Evolutionary conservation across 2,329 filamentous ascomycete species (phyloP).

Genomic region (Aspergillus sergii): DNA sequence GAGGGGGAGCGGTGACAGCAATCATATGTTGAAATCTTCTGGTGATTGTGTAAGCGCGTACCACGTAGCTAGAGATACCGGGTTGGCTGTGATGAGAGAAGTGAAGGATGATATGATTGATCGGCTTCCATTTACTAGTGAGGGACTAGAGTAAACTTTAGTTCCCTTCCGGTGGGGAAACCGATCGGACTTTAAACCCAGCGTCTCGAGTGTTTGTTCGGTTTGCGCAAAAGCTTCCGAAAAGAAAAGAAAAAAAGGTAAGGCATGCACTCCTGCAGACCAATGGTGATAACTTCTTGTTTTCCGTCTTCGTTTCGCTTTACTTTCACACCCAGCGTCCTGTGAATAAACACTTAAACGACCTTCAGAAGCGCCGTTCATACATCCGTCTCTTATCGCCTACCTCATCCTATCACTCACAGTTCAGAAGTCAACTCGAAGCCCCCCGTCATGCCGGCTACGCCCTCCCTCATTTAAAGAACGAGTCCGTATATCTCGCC

Average conservation of each 20-base stretch:
- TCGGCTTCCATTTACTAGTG: not conserved
- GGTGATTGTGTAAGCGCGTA: not conserved
- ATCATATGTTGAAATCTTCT: not conserved
- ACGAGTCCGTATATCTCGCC: constrained; percentile 5
- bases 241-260: constrained; percentile 5
- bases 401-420: not conserved
- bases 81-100: not conserved
- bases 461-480: constrained; percentile 10
- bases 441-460: constrained; percentile 6
- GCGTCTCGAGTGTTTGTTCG: constrained; percentile 9
- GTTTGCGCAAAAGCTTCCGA: constrained; percentile 9
- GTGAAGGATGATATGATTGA: not conserved
- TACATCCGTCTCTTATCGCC: not conserved
- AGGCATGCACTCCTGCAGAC: not conserved
- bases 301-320: not conserved
- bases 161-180: not conserved
- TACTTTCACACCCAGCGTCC: not conserved
- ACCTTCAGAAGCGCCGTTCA: not conserved
- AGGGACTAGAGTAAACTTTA: not conserved
- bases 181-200: constrained; percentile 3
- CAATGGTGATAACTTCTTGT: not conserved
- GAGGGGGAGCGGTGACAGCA: not conserved
- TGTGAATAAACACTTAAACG: not conserved
- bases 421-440: not conserved
- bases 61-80: not conserved